Conservation (phyloP, 192 early-diverging fungal genomes). For the Oehlia diaphana region DNA sequence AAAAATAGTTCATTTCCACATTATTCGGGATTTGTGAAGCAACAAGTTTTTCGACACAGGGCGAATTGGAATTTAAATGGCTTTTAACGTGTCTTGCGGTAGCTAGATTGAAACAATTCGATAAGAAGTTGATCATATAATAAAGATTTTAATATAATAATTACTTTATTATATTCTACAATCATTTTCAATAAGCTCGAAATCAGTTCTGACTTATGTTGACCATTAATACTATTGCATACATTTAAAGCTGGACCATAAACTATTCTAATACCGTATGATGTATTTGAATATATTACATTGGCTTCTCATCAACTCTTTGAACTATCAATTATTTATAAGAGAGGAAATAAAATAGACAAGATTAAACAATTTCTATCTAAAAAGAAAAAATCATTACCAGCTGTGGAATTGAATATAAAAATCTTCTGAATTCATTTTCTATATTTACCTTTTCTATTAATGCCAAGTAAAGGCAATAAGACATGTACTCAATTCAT, state of each 20-base stretch:
- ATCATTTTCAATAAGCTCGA: not conserved
- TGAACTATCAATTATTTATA: not conserved
- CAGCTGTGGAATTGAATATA: not conserved
- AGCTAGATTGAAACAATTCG: conserved; percentile 1
- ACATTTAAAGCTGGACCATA: conserved; percentile 11
- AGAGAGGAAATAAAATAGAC: not conserved
- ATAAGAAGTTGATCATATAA: not conserved
- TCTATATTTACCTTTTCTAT: not conserved
- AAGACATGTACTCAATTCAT: not conserved
- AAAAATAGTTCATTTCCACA: not conserved
- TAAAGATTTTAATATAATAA: not conserved
- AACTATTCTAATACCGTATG: not conserved
- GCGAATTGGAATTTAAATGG: not conserved
- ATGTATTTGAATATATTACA: not conserved
- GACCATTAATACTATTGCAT: not conserved
- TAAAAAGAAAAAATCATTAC: not conserved
- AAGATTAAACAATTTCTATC: not conserved
- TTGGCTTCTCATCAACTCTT: not conserved
- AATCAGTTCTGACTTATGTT: not conserved
- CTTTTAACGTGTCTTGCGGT: not conserved
- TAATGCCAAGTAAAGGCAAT: not conserved
- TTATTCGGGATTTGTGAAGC: not conserved
- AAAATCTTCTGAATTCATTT: not conserved
- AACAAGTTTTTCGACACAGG: not conserved
- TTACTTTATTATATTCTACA: not conserved